Base-by-base conservation (phyloP, 2,329 filamentous ascomycete genomes). In the Ceratocystis cubensis region DNA sequence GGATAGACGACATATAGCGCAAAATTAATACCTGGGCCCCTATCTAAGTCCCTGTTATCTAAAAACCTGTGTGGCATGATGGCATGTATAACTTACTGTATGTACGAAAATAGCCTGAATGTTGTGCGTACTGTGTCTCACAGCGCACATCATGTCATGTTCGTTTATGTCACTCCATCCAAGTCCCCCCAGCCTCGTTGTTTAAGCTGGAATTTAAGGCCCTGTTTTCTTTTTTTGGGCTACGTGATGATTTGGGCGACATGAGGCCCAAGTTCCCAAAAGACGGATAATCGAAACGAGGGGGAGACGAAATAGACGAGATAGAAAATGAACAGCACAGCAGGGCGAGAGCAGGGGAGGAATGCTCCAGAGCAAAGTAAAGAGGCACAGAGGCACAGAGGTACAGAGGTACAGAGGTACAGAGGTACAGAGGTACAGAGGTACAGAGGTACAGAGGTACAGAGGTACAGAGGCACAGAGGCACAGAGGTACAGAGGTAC, bases 161-260 rank as follows among this genome's bases (percentile, higher is more conserved):
- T 59, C 30, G 5, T 59, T 59, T 25, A 33, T 33, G 56, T 59
- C 25, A 59, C 30, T 33, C 56, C 28, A 37, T 59, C 33, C 28
- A n/a, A 41, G 37, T 30, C 22, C n/a, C 15, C 53, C 28, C 28
- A 59, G 56, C 30, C 56, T 33, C 56, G 30, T 8, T 59, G 56
- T 59, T 59, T 59, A 15, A 59, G 56, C 7, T 59, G 17, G 25
- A 59, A 37, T 59, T 59, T 37, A 59, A 59, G 28, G 56, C 56
- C 53, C n/a, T 25, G 10, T 33, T n/a, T 53, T 53, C 46, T 50
- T 28, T 37, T n/a, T 59, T n/a, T 59, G 28, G 56, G 56, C 30
- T 8, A 30, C 10, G 28, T 25, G 28, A 30, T 30, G 17, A 59
- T 10, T 8, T 59, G 56, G 28, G 17, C 56, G 10, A n/a, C 30